A percentile compares a stretch with the other conserved stretches of the same genome.
Evolutionary conservation across 2,329 filamentous ascomycete genomes (phyloP).

Genomic region (Aspergillus sp.): DNA sequence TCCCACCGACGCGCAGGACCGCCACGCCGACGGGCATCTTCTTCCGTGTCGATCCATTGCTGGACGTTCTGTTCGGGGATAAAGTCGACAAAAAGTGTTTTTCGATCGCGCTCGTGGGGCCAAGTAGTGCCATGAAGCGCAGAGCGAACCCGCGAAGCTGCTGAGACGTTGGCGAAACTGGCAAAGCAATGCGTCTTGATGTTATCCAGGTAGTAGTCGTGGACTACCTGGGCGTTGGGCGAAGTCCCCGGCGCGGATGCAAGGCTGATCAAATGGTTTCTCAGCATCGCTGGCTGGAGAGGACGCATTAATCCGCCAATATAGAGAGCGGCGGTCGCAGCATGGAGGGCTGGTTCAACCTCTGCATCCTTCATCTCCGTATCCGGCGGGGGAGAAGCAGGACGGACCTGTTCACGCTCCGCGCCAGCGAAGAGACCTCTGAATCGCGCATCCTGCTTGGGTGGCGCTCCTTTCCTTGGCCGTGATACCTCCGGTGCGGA

Average conservation of each 20-base stretch:
- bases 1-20: constrained; percentile 55
- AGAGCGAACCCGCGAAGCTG: constrained; percentile 68
- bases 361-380: constrained; percentile 29
- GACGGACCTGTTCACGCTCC: constrained; percentile 17
- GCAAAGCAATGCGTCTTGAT: constrained; percentile 86
- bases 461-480: constrained; percentile 13
- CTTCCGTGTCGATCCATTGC: constrained; percentile 66
- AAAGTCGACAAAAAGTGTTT: constrained; percentile 81
- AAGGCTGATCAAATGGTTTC: constrained; percentile 60
- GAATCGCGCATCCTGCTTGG: constrained; percentile 40
- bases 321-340: constrained; percentile 70
- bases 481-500: constrained; percentile 3
- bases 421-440: constrained; percentile 39
- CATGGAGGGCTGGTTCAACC: constrained; percentile 55
- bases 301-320: constrained; percentile 87
- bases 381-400: constrained; percentile 19
- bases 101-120: constrained; percentile 79
- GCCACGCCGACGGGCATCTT: constrained; percentile 39
- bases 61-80: constrained; percentile 65
- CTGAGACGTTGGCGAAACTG: constrained; percentile 58
- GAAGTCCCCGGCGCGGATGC: constrained; percentile 51
- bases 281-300: constrained; percentile 59
- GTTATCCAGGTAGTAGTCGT: constrained; percentile 68
- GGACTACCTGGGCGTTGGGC: constrained; percentile 49
- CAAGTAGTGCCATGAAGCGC: constrained; percentile 71